Conservation (phyloP, 139 green algal genomes). For the Coccomyxa sp. region DNA sequence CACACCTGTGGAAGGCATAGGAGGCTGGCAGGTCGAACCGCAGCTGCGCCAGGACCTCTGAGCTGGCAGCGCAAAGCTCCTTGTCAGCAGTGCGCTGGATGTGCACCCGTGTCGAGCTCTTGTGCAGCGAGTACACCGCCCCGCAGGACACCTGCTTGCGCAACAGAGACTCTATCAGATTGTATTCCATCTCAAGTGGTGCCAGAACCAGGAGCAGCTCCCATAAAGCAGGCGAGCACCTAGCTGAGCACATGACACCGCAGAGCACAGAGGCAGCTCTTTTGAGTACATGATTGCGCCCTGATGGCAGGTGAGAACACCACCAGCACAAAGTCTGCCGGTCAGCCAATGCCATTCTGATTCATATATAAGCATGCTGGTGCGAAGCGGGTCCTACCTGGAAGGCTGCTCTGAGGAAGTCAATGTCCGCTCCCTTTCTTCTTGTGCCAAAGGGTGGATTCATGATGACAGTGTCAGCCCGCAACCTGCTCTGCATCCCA, state of each 20-base stretch:
- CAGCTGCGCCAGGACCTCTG: slow-evolving; percentile 86
- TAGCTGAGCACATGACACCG: too few species aligned
- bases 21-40: slow-evolving; percentile 83
- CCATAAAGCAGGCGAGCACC: too few species aligned
- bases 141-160: slow-evolving; percentile 13
- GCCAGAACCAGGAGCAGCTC: too few species aligned
- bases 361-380: too few species aligned
- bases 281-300: background rate
- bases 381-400: too few species aligned
- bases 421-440: slow-evolving; percentile 81
- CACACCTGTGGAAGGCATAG: slow-evolving; percentile 83
- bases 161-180: background rate
- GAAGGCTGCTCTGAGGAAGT: slow-evolving; percentile 80
- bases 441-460: slow-evolving; percentile 96
- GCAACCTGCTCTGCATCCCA: slow-evolving; percentile 20
- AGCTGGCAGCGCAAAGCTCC: slow-evolving; percentile 53
- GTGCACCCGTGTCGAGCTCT: slow-evolving; percentile 75
- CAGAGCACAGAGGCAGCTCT: too few species aligned
- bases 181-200: too few species aligned
- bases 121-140: slow-evolving; percentile 92
- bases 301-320: background rate
- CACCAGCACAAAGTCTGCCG: too few species aligned
- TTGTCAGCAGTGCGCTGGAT: slow-evolving; percentile 49
- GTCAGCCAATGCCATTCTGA: too few species aligned
- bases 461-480: slow-evolving; percentile 85